phyloP scores from a whole-genome alignment of 2,329 filamentous ascomycete genomes.

The Trichoderma sp. region DNA sequence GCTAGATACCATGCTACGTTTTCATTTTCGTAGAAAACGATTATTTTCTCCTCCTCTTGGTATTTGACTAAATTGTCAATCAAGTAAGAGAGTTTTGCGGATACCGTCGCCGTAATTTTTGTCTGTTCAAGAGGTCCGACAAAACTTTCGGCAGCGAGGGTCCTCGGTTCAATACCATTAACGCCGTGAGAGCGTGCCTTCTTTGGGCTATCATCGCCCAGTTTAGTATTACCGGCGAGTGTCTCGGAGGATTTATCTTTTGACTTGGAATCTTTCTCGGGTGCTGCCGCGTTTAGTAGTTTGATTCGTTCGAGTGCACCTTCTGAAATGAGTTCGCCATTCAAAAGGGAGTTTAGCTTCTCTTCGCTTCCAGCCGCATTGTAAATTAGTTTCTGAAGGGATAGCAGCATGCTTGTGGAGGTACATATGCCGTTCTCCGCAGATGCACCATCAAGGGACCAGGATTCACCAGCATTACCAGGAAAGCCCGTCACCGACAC shows the following conservation, averaged over 20 bases:
- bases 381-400: slow-evolving; percentile 53
- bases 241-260: slow-evolving; percentile 27
- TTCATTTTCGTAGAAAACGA: slow-evolving; percentile 89
- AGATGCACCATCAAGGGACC: slow-evolving; percentile 61
- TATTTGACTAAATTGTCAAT: slow-evolving; percentile 68
- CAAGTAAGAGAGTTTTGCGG: slow-evolving; percentile 84
- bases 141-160: slow-evolving; percentile 27
- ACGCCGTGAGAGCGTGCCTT: slow-evolving; percentile 35
- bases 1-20: slow-evolving; percentile 85
- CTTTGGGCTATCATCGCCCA: slow-evolving; percentile 38
- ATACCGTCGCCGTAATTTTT: slow-evolving; percentile 73
- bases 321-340: slow-evolving; percentile 43
- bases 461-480: slow-evolving; percentile 55
- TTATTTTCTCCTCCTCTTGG: slow-evolving; percentile 74
- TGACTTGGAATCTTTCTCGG: slow-evolving; percentile 17
- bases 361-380: slow-evolving; percentile 44
- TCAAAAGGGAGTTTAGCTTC: slow-evolving; percentile 48
- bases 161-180: slow-evolving; percentile 27
- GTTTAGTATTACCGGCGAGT: slow-evolving; percentile 44
- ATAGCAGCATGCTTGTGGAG: slow-evolving; percentile 49
- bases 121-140: slow-evolving; percentile 55
- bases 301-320: slow-evolving; percentile 39
- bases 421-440: slow-evolving; percentile 49
- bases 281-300: slow-evolving; percentile 26
- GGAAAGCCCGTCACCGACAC: slow-evolving; percentile 70